These are phyloP conservation scores for Peronospora tabacina DNA, from an alignment of 352 stramenopile species.

Conservation along the genomic window DNA sequence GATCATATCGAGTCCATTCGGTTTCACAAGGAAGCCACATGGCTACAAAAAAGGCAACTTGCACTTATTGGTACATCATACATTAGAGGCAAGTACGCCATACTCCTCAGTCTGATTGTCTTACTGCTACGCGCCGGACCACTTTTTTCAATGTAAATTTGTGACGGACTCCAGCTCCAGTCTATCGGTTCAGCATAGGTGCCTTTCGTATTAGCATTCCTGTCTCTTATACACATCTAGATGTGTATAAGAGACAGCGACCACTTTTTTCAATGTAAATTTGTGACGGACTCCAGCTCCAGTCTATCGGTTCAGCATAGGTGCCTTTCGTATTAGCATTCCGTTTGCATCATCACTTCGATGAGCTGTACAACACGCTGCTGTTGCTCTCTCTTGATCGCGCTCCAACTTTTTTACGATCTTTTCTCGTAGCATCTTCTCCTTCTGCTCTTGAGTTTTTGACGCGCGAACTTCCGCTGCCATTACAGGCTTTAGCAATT, in stretches of 20 bases:
- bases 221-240: too few relatives aligned
- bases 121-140: conserved; percentile 19
- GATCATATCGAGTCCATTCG: neutral
- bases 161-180: too few relatives aligned
- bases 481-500: conserved; percentile 32
- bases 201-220: neutral
- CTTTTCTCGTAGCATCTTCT: conserved; percentile 35
- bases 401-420: conserved; percentile 29
- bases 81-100: conserved; percentile 19
- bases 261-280: conserved; percentile 18
- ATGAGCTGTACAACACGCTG: conserved; percentile 23
- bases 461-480: conserved; percentile 15
- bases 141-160: conserved; percentile 15
- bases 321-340: neutral
- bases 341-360: conserved; percentile 11
- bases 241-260: too few relatives aligned
- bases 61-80: neutral
- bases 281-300: too few relatives aligned
- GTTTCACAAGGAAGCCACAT: neutral
- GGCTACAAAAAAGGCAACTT: conserved; percentile 2
- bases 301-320: conserved; percentile 19
- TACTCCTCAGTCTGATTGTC: conserved; percentile 22
- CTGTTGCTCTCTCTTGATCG: conserved; percentile 32
- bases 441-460: conserved; percentile 33
- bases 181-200: conserved; percentile 19